A percentile compares a stretch with the other conserved stretches of the same genome.
These are phyloP conservation scores for Fusarium setosum DNA, from an alignment of 2,329 filamentous ascomycete genomes.

Conservation along the genomic window DNA sequence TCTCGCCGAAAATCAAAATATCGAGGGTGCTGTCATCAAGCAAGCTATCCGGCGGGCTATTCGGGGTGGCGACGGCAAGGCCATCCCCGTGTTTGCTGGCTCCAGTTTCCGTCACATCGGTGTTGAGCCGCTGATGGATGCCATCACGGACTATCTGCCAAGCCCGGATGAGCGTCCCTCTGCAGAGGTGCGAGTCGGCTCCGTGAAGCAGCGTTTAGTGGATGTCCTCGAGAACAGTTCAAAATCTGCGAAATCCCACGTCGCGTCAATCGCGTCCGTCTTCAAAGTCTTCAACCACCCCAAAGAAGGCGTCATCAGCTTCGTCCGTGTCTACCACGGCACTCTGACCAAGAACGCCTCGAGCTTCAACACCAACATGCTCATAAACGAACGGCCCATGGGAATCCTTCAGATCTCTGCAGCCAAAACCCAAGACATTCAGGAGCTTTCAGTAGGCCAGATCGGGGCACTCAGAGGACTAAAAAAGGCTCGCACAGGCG, in stretches of 20 bases:
- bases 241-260: conserved; percentile 47
- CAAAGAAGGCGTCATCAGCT: conserved; percentile 87
- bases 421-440: conserved; percentile 85
- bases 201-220: conserved; percentile 53
- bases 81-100: conserved; percentile 90
- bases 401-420: conserved; percentile 91
- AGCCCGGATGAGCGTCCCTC: conserved; percentile 84
- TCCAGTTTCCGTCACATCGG: conserved; percentile 95
- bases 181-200: conserved; percentile 78
- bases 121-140: conserved; percentile 90
- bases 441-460: conserved; percentile 83
- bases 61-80: conserved; percentile 72
- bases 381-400: conserved; percentile 81
- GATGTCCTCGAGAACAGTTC: conserved; percentile 56
- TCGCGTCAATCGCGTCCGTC: conserved; percentile 71
- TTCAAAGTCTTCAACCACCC: conserved; percentile 97
- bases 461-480: conserved; percentile 94
- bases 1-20: conserved; percentile 80
- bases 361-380: conserved; percentile 89
- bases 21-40: conserved; percentile 75
- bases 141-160: conserved; percentile 87
- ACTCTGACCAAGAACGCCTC: conserved; percentile 77
- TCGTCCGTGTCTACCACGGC: conserved; percentile 92
- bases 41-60: conserved; percentile 80
- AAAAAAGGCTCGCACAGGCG: conserved; percentile 91